Base-by-base conservation (phyloP, 2,329 filamentous ascomycete species). In the Periglandula ipomoeae region DNA sequence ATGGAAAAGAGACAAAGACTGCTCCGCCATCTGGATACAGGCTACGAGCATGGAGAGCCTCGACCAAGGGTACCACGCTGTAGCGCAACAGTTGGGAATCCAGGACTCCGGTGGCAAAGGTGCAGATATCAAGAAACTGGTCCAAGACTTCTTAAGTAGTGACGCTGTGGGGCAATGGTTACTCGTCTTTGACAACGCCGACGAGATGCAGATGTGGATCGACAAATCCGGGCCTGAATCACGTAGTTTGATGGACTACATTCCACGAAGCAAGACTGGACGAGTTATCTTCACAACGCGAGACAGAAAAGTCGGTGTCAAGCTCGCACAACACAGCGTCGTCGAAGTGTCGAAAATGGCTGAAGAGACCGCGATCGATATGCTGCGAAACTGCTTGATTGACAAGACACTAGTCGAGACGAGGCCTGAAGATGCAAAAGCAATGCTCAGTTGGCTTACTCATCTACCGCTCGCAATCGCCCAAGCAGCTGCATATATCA, bases 401-500 rank as follows among this genome's bases (percentile, higher is more conserved):
- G 41, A 49, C 27, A 19, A 41, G 23, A 20, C n/a, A 9, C 15
- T 51, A 7, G 34, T 34, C 26, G 30, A 37, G n/a, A 17, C 17
- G 13, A 19, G n/a, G 4, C 17, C 24, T 15, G 46, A 38, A 10
- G 26, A 22, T 7, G 26, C 40, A 23, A 47, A 44, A 3, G 23
- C 3, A 43, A 17, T 51, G 30, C 41, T 51, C 22, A 10, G 32
- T 20, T 34, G 40, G 41, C 46, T 71, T 8, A 56, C 56, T 1
- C 61, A 54, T 46, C 58, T 71, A n/a, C 68, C 66, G 1, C 58
- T 65, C 3, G 63, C 60, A 19, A 70, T 69, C 17, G 56, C 52
- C 15, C 61, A 70, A 57, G 64, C 68, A 10, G 61, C 64, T 6
- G 65, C 67, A 5, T 72, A 69, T 50, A 57, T 73, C 23, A 67